Conservation (phyloP, 208 protist genomes). For the Entamoeba invadens region DNA sequence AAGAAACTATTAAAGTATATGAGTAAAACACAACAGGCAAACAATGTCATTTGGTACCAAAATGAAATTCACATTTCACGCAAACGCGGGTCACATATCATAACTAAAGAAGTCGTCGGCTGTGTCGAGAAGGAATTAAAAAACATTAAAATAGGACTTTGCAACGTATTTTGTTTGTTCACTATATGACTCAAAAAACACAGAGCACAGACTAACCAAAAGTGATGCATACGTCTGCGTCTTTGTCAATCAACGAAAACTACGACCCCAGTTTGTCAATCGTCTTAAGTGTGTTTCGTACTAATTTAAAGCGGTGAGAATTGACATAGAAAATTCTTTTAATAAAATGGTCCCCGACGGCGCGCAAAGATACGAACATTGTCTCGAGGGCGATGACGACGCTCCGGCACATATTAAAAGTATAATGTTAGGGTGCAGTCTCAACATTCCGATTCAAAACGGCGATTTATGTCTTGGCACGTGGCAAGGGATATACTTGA, state of each 20-base stretch:
- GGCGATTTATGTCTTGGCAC: slow-evolving; percentile 17
- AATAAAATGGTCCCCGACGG: background rate
- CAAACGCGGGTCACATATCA: background rate
- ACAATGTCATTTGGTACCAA: background rate
- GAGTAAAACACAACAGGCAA: too few species aligned
- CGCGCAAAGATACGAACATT: background rate
- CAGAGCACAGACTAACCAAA: background rate
- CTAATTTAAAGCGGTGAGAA: background rate
- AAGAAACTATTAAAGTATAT: too few species aligned
- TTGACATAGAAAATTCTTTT: background rate
- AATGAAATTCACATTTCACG: background rate
- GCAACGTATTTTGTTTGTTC: background rate
- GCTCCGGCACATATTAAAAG: slow-evolving; percentile 22
- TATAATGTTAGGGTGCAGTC: slow-evolving; percentile 2
- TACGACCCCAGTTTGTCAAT: background rate
- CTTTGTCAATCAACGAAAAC: slow-evolving; percentile 23
- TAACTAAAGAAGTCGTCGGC: background rate
- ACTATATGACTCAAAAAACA: background rate
- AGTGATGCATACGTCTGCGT: slow-evolving; percentile 23
- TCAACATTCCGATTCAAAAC: slow-evolving; percentile 21
- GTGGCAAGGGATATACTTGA: slow-evolving; percentile 24
- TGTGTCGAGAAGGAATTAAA: background rate
- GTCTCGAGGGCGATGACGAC: slow-evolving; percentile 19
- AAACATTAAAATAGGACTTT: background rate
- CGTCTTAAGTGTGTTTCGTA: slow-evolving; percentile 2